Evolutionary conservation across 2,329 filamentous ascomycete species (phyloP).

Genomic region (Xylariomycetidae sp.): DNA sequence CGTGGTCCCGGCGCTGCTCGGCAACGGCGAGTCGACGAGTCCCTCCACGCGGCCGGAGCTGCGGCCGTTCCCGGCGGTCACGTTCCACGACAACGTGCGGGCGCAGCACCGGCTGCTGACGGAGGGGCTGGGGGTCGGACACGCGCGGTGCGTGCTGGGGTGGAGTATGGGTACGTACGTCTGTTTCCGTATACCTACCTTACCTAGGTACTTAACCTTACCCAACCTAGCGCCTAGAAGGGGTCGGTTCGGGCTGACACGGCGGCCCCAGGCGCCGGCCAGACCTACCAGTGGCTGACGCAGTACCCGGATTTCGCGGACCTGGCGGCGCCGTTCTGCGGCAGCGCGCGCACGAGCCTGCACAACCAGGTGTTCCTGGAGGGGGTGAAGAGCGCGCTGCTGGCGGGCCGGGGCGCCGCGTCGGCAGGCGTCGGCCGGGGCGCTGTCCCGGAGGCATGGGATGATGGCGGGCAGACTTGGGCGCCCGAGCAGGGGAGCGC

Average conservation of each 20-base stretch:
- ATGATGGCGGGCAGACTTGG: conserved; percentile 44
- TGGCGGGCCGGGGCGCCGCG: conserved; percentile 48
- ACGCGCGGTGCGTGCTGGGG: conserved; percentile 57
- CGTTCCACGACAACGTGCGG: conserved; percentile 63
- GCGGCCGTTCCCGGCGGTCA: conserved; percentile 54
- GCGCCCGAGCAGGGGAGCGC: conserved; percentile 43
- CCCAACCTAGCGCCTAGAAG: background rate
- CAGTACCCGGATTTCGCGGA: conserved; percentile 62
- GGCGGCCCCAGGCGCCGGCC: conserved; percentile 45
- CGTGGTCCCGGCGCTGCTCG: conserved; percentile 62
- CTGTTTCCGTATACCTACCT: no score
- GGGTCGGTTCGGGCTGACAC: background rate
- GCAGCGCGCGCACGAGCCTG: conserved; percentile 54
- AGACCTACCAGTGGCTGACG: conserved; percentile 59
- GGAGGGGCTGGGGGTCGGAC: conserved; percentile 52
- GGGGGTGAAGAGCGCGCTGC: conserved; percentile 51
- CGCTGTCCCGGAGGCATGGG: conserved; percentile 30
- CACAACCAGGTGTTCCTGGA: conserved; percentile 63
- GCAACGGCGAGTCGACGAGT: conserved; percentile 62
- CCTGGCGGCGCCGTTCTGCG: conserved; percentile 59
- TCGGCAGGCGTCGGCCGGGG: conserved; percentile 46
- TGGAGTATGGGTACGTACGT: conserved; percentile 64
- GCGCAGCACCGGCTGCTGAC: conserved; percentile 64
- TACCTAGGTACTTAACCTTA: no score
- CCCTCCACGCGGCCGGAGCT: conserved; percentile 54